These are phyloP conservation scores for Ustilago hordei DNA, from an alignment of 1,284 basidiomycete genomes.

Conservation along the genomic window DNA sequence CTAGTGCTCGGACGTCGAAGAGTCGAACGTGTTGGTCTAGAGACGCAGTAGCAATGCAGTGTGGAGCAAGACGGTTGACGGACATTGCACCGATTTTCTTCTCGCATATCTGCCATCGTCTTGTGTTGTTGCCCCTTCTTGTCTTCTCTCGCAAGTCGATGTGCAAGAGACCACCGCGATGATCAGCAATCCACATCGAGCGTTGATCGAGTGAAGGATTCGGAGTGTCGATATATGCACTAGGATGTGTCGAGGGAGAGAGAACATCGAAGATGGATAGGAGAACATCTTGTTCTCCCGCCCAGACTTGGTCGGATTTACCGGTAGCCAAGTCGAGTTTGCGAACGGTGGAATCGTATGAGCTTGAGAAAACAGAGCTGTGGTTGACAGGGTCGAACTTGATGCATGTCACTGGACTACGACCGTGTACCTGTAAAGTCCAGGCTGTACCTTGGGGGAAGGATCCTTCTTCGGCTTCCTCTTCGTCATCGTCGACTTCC, in stretches of 20 bases:
- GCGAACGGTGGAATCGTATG: slow-evolving; percentile 65
- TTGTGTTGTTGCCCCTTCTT: slow-evolving; percentile 27
- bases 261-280: slow-evolving; percentile 66
- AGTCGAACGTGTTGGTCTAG: slow-evolving; percentile 64
- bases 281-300: slow-evolving; percentile 54
- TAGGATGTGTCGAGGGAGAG: slow-evolving; percentile 51
- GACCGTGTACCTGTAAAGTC: slow-evolving; percentile 60
- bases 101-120: slow-evolving; percentile 67
- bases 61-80: slow-evolving; percentile 54
- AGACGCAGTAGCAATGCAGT: slow-evolving; percentile 64
- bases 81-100: slow-evolving; percentile 68
- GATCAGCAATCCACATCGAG: slow-evolving; percentile 68
- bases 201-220: slow-evolving; percentile 51
- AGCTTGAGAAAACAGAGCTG: slow-evolving; percentile 55
- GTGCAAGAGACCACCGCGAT: slow-evolving; percentile 62
- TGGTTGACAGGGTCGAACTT: slow-evolving; percentile 61
- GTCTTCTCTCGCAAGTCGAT: slow-evolving; percentile 58
- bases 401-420: slow-evolving; percentile 62
- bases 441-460: slow-evolving; percentile 51
- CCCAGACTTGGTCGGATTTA: slow-evolving; percentile 57
- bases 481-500: slow-evolving; percentile 28
- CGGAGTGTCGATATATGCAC: slow-evolving; percentile 52
- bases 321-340: slow-evolving; percentile 51
- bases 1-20: slow-evolving; percentile 64
- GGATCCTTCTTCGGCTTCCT: slow-evolving; percentile 24